Percentiles rank a stretch among this genome's conserved stretches.
These are phyloP conservation scores for Stemphylium lycopersici DNA, from an alignment of 2,329 filamentous ascomycete genomes.

Conservation along the genomic window DNA sequence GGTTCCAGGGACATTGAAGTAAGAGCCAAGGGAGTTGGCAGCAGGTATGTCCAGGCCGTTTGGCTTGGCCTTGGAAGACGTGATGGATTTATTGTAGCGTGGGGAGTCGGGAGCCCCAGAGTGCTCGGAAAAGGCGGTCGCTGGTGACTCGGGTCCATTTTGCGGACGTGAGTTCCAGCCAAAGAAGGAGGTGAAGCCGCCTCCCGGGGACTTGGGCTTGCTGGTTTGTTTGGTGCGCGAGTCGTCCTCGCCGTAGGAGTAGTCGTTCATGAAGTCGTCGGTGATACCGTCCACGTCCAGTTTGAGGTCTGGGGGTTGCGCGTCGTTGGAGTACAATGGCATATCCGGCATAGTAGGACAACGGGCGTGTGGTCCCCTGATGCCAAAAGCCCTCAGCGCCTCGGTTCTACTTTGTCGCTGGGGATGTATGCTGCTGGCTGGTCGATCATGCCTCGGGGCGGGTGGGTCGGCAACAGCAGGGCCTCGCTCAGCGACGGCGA, in stretches of 20 bases:
- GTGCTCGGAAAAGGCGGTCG: slow-evolving; percentile 67
- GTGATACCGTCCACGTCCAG: slow-evolving; percentile 46
- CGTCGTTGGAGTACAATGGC: slow-evolving; percentile 40
- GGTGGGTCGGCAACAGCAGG: slow-evolving; percentile 3
- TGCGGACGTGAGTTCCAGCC: slow-evolving; percentile 67
- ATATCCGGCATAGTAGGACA: slow-evolving; percentile 50
- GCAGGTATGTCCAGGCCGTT: slow-evolving; percentile 58
- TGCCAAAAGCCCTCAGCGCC: slow-evolving; percentile 29
- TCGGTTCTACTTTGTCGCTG: slow-evolving; percentile 34
- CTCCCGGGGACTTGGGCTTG: slow-evolving; percentile 54
- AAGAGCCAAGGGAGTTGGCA: slow-evolving; percentile 55
- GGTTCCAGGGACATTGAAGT: slow-evolving; percentile 56
- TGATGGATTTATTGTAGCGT: slow-evolving; percentile 33
- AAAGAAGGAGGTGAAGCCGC: slow-evolving; percentile 70
- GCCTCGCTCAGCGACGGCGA: slow-evolving; percentile 22
- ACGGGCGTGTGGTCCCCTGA: slow-evolving; percentile 33
- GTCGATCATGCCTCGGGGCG: slow-evolving; percentile 45
- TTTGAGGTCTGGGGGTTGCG: slow-evolving; percentile 39
- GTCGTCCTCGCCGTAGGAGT: slow-evolving; percentile 41
- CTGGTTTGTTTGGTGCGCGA: slow-evolving; percentile 30
- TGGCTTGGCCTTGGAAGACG: slow-evolving; percentile 46
- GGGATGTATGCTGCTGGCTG: slow-evolving; percentile 43
- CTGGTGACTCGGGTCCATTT: slow-evolving; percentile 61
- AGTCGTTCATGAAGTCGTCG: slow-evolving; percentile 46
- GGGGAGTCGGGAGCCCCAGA: slow-evolving; percentile 67